Evolutionary conservation across 2,329 filamentous ascomycete species (phyloP).

Genomic region (Aspergillus aculeatus): DNA sequence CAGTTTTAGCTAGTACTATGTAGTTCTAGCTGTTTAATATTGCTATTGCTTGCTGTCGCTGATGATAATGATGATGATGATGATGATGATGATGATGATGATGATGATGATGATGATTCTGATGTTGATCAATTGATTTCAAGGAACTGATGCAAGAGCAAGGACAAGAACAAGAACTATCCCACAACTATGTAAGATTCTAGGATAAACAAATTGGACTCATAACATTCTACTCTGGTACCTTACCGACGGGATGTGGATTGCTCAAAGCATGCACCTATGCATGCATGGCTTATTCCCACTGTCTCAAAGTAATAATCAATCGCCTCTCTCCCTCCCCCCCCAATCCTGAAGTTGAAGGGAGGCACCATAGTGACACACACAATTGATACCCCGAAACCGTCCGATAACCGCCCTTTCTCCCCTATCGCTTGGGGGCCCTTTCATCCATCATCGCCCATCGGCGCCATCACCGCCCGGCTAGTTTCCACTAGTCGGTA

Average conservation of each 20-base stretch:
- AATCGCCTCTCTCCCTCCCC: no score
- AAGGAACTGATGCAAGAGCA: background rate
- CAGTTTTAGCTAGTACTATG: background rate
- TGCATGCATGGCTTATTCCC: background rate
- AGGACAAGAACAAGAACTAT: background rate
- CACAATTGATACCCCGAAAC: background rate
- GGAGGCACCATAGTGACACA: no score
- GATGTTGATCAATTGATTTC: background rate
- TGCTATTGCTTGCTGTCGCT: background rate
- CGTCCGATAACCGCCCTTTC: constrained; percentile 5
- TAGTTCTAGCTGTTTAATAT: no score
- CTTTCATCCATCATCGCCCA: background rate
- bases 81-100: background rate
- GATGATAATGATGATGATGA: background rate
- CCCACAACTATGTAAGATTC: background rate
- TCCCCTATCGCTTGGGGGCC: constrained; percentile 7
- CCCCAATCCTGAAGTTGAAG: no score
- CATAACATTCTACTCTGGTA: background rate
- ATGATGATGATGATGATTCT: background rate
- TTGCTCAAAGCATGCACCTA: background rate
- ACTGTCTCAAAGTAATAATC: background rate
- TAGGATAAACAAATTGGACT: background rate
- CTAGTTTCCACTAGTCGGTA: constrained; percentile 1
- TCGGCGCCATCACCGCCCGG: background rate
- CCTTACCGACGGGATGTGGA: background rate